Evolutionary conservation across 805 yeast genomes (phyloP).

Genomic region (Wickerhamiella kurtzmanii): DNA sequence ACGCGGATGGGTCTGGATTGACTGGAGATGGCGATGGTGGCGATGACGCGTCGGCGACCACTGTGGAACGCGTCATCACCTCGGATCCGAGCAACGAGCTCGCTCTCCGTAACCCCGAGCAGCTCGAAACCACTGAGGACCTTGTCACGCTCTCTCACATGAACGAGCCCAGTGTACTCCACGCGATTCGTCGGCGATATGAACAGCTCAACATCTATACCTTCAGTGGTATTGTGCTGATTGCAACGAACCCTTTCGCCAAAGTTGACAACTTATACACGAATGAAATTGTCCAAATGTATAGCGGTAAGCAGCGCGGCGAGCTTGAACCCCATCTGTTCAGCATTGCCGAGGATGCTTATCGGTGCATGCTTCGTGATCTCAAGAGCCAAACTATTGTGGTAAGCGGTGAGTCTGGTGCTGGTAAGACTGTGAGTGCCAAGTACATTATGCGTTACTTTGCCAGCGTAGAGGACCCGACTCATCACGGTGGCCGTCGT

Average conservation of each 20-base stretch:
- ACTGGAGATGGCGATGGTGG: conserved; percentile 9
- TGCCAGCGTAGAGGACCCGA: conserved; percentile 69
- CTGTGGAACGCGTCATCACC: conserved; percentile 21
- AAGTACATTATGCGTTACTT: conserved; percentile 95
- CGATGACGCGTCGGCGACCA: conserved; percentile 12
- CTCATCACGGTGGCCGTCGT: conserved; percentile 13
- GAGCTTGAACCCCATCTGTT: conserved; percentile 94
- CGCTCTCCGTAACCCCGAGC: conserved; percentile 72
- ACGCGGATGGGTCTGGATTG: conserved; percentile 24
- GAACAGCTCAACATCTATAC: conserved; percentile 85
- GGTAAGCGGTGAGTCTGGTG: conserved; percentile 96
- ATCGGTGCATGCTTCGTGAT: conserved; percentile 83
- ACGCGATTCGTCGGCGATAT: conserved; percentile 82
- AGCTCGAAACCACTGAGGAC: conserved; percentile 87
- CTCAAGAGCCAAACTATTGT: conserved; percentile 85
- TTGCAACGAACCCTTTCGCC: conserved; percentile 93
- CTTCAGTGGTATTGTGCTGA: conserved; percentile 89
- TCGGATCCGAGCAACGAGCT: conserved; percentile 48
- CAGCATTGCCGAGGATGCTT: conserved; percentile 96
- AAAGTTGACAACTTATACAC: conserved; percentile 82
- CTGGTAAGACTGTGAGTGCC: conserved; percentile 96
- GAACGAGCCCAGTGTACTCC: conserved; percentile 92
- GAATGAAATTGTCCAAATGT: conserved; percentile 85
- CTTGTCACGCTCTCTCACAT: conserved; percentile 81
- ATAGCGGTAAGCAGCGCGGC: conserved; percentile 84